phyloP scores from a whole-genome alignment of 805 yeast genomes.

The Maudiozyma saulgeensis region DNA sequence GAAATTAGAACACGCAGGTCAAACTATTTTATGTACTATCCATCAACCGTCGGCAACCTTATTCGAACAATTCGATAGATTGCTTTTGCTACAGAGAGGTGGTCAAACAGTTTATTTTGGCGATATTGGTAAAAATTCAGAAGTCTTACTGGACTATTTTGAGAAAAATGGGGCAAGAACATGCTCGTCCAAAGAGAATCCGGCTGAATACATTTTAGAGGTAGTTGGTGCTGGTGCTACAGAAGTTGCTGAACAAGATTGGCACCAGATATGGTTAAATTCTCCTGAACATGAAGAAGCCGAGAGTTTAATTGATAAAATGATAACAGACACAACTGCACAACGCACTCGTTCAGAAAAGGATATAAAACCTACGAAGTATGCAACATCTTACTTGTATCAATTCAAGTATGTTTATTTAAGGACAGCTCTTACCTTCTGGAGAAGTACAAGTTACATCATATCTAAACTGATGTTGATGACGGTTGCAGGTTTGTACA shows the following conservation, averaged over 20 bases:
- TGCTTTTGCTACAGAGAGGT: constrained; percentile 53
- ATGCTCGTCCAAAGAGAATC: constrained; percentile 47
- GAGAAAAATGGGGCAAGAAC: constrained; percentile 57
- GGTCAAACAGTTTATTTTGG: constrained; percentile 68
- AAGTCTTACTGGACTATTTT: constrained; percentile 47
- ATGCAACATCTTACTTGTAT: constrained; percentile 16
- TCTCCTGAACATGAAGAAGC: constrained; percentile 32
- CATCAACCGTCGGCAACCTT: constrained; percentile 56
- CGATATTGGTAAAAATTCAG: constrained; percentile 48
- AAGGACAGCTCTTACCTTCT: constrained; percentile 19
- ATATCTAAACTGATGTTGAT: constrained; percentile 37
- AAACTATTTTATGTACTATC: constrained; percentile 44
- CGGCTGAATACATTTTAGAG: constrained; percentile 62
- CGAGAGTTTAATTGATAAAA: constrained; percentile 35
- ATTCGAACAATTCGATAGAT: constrained; percentile 51
- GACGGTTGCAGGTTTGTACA: constrained; percentile 36
- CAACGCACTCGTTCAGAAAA: constrained; percentile 6
- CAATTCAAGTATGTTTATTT: constrained; percentile 31
- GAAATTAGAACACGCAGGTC: constrained; percentile 38
- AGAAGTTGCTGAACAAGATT: constrained; percentile 41
- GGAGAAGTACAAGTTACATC: constrained; percentile 35
- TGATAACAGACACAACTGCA: constrained; percentile 37
- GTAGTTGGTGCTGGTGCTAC: constrained; percentile 71
- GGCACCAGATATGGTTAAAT: constrained; percentile 46
- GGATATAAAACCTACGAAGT: constrained; percentile 9